A percentile compares a stretch with the other conserved stretches of the same genome.
Evolutionary conservation across 1,139 yeast species (phyloP).

Genomic region (Suhomyces chickasaworum): DNA sequence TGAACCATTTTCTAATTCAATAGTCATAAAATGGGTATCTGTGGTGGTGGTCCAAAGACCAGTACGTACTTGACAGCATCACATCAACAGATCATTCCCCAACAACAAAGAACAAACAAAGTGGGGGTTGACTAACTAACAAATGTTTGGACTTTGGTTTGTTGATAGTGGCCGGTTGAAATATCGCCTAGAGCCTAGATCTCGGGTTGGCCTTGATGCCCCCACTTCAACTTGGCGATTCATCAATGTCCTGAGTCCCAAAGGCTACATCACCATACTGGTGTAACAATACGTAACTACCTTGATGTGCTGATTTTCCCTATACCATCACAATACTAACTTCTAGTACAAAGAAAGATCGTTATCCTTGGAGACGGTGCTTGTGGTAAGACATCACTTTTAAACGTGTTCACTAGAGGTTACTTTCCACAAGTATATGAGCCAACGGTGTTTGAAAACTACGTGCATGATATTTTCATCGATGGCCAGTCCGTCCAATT

Average conservation of each 20-base stretch:
- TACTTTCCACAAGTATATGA: constrained; percentile 98
- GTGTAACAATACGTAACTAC: neutral
- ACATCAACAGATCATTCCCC: neutral
- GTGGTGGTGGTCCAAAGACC: constrained; percentile 27
- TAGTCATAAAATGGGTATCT: constrained; percentile 21
- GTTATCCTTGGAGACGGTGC: constrained; percentile 99
- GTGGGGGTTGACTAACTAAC: too few relatives aligned
- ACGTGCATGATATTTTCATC: constrained; percentile 94
- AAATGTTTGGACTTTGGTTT: too few relatives aligned
- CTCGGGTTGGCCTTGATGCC: too few relatives aligned
- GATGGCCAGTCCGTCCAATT: constrained; percentile 92
- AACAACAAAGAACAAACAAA: neutral
- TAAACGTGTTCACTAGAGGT: constrained; percentile 95
- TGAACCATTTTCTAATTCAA: neutral
- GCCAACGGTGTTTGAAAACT: constrained; percentile 97
- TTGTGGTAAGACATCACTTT: constrained; percentile 68
- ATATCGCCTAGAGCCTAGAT: too few relatives aligned
- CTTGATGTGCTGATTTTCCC: neutral
- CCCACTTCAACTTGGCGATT: too few relatives aligned
- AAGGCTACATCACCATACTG: neutral
- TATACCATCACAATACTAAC: constrained; percentile 17
- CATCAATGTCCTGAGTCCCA: neutral
- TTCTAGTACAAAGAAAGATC: constrained; percentile 75
- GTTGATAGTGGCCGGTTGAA: too few relatives aligned
- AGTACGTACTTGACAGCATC: constrained; percentile 18